These are phyloP conservation scores for Penicillium longicatenatum DNA, from an alignment of 495 filamentous ascomycete species.

Conservation along the genomic window DNA sequence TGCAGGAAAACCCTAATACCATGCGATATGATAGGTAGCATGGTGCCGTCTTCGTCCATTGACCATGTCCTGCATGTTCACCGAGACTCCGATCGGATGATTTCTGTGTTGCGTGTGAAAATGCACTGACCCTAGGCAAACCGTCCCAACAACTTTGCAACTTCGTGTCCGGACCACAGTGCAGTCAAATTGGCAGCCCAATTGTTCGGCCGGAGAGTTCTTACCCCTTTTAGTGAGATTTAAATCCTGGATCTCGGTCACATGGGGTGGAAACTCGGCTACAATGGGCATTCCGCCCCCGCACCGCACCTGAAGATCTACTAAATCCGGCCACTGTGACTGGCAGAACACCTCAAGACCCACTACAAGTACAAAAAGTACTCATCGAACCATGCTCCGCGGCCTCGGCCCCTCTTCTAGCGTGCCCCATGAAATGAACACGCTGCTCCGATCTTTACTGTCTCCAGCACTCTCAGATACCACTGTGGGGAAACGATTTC, in stretches of 20 bases:
- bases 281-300: background rate
- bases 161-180: too few species aligned
- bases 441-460: background rate
- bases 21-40: too few species aligned
- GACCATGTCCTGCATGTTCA: background rate
- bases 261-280: conserved; percentile 29
- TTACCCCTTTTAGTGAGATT: conserved; percentile 7
- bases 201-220: conserved; percentile 3
- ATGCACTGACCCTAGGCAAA: background rate
- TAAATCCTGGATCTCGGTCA: conserved; percentile 12
- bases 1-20: too few species aligned
- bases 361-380: background rate
- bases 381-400: conserved; percentile 3
- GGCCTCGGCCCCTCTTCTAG: conserved; percentile 15
- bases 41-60: background rate
- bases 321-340: background rate
- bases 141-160: background rate
- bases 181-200: too few species aligned
- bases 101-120: background rate
- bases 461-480: background rate
- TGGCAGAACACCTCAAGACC: background rate
- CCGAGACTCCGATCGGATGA: background rate
- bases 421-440: background rate
- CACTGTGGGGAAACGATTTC: background rate
- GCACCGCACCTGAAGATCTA: background rate